Percentiles rank a stretch among this genome's conserved stretches.
These are phyloP conservation scores for Stenocarpella maydis DNA, from an alignment of 2,329 filamentous ascomycete genomes.

Conservation along the genomic window DNA sequence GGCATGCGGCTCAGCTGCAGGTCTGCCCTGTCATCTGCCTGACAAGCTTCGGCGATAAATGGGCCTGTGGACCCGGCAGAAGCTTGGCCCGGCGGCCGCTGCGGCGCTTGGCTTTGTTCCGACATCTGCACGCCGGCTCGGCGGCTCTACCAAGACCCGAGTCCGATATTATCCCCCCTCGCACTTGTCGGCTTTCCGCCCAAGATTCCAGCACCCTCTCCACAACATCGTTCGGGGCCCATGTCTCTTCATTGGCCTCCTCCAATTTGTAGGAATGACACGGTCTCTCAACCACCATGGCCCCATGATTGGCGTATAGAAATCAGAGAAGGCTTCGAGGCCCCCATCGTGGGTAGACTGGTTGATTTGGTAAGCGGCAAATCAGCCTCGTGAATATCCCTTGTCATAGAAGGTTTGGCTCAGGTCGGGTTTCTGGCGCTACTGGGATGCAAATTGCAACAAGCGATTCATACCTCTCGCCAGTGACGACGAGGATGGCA, in stretches of 20 bases:
- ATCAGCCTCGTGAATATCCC: neutral
- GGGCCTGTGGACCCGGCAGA: too few species aligned
- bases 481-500: neutral
- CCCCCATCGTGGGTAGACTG: neutral
- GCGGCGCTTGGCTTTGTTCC: too few species aligned
- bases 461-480: neutral
- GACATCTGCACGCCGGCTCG: slow-evolving; percentile 8
- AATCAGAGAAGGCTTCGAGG: neutral
- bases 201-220: neutral
- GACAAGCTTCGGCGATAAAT: too few species aligned
- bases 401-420: neutral
- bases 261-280: slow-evolving; percentile 1
- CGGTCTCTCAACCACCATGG: neutral
- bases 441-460: neutral
- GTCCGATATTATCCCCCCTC: too few species aligned
- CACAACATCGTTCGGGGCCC: neutral
- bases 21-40: neutral
- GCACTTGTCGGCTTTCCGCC: neutral
- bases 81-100: too few species aligned
- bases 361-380: neutral
- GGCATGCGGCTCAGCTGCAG: neutral
- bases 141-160: slow-evolving; percentile 26
- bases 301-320: neutral
- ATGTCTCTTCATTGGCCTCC: neutral
- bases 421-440: neutral